Evolutionary conservation across 164 flowering plant genomes (phyloP).

Genomic region (Berberis thunbergii): DNA sequence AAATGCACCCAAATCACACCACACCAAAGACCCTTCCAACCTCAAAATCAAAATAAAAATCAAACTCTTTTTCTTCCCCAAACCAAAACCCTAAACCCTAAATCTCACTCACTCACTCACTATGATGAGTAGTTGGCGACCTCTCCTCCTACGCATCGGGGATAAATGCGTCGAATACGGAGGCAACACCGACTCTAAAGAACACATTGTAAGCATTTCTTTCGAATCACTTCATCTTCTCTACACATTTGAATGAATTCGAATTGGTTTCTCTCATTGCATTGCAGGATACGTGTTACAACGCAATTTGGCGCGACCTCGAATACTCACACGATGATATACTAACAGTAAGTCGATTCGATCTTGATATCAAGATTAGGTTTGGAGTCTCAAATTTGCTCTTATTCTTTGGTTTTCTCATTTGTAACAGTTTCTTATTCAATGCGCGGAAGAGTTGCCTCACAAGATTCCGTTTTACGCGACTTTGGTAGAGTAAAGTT

Average conservation of each 20-base stretch:
- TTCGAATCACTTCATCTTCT: background rate
- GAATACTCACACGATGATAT: conserved; percentile 56
- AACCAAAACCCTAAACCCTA: conserved; percentile 8
- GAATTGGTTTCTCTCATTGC: background rate
- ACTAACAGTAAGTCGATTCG: conserved; percentile 28
- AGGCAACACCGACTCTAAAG: conserved; percentile 61
- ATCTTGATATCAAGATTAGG: background rate
- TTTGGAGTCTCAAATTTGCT: background rate
- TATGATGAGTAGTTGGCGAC: conserved; percentile 63
- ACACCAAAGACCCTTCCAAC: background rate
- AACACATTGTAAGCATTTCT: conserved; percentile 63
- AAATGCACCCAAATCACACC: background rate
- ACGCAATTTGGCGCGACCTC: conserved; percentile 63
- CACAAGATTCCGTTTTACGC: conserved; percentile 93
- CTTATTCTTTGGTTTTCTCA: background rate
- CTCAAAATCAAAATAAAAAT: background rate
- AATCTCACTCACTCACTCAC: background rate
- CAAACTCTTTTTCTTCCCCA: background rate
- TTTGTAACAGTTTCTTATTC: conserved; percentile 60
- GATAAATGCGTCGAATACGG: conserved; percentile 85
- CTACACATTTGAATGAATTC: background rate
- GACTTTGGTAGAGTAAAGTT: conserved; percentile 55
- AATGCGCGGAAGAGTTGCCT: conserved; percentile 88
- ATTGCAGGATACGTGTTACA: conserved; percentile 72
- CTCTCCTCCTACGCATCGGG: conserved; percentile 72